These are phyloP conservation scores for Starmerella roubikii DNA, from an alignment of 805 yeast genomes.

Conservation along the genomic window DNA sequence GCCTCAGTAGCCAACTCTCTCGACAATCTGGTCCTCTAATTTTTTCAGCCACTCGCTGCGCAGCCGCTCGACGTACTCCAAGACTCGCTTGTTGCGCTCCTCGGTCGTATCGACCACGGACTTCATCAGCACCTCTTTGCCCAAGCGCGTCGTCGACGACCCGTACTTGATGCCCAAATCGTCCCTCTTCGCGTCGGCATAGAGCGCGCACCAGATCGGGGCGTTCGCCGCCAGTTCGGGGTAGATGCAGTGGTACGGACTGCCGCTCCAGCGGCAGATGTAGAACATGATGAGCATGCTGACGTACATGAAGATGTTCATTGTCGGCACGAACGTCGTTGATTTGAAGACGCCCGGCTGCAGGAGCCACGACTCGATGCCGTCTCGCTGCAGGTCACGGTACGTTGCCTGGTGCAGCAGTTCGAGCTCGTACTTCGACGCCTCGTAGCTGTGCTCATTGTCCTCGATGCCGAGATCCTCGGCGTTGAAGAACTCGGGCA, in stretches of 20 bases:
- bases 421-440: constrained; percentile 79
- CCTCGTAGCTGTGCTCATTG: constrained; percentile 67
- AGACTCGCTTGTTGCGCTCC: constrained; percentile 53
- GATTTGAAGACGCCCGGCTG: constrained; percentile 94
- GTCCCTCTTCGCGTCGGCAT: constrained; percentile 36
- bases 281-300: constrained; percentile 81
- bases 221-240: constrained; percentile 89
- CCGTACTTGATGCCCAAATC: constrained; percentile 52
- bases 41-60: constrained; percentile 59
- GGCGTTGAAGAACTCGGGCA: constrained; percentile 56
- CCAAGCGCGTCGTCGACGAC: constrained; percentile 53
- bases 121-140: constrained; percentile 47
- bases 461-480: constrained; percentile 60
- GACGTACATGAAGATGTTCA: constrained; percentile 65
- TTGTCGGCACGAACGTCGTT: constrained; percentile 58
- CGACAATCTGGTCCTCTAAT: constrained; percentile 57
- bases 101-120: constrained; percentile 21
- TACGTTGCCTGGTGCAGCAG: constrained; percentile 64
- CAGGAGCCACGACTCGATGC: constrained; percentile 58
- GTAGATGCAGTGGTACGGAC: constrained; percentile 76
- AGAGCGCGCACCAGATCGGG: constrained; percentile 50
- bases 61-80: constrained; percentile 44
- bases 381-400: constrained; percentile 31
- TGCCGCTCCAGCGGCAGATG: constrained; percentile 66
- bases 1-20: constrained; percentile 24